A percentile compares a stretch with the other conserved stretches of the same genome.
These are phyloP conservation scores for Dillenia turbinata DNA, from an alignment of 164 flowering plant species.

Conservation along the genomic window DNA sequence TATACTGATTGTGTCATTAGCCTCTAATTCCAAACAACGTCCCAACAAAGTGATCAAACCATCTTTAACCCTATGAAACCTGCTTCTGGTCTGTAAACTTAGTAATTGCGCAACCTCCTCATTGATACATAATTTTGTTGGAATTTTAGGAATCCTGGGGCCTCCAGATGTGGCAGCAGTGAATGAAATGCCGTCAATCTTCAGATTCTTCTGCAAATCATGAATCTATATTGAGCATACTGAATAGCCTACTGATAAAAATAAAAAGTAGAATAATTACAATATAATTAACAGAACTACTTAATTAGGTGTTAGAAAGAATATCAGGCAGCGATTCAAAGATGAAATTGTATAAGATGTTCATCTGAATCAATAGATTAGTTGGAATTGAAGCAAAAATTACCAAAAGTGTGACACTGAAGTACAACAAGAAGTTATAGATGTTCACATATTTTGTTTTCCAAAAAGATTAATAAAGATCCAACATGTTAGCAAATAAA, in stretches of 20 bases:
- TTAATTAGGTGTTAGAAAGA: not conserved
- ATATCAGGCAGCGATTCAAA: not conserved
- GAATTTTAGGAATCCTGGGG: constrained; percentile 1
- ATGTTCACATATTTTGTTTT: too few species aligned
- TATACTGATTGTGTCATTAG: constrained; percentile 27
- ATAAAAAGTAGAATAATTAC: constrained; percentile 3
- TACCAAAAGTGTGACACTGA: too few species aligned
- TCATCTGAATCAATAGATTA: not conserved
- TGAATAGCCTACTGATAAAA: too few species aligned
- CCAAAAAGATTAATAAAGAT: too few species aligned
- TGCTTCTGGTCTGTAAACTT: constrained; percentile 36
- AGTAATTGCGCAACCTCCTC: constrained; percentile 33
- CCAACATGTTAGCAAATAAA: too few species aligned
- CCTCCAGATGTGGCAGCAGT: constrained; percentile 1
- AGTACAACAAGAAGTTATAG: too few species aligned
- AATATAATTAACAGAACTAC: not conserved
- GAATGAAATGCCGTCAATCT: not conserved
- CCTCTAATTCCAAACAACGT: constrained; percentile 59
- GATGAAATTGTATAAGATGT: not conserved
- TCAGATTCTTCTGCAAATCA: constrained; percentile 13
- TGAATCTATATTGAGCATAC: not conserved
- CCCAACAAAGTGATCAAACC: constrained; percentile 59
- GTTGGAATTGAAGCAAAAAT: not conserved
- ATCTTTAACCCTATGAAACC: constrained; percentile 41
- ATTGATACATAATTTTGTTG: constrained; percentile 11